Evolutionary conservation across 1,139 yeast species (phyloP).

Genomic region (Taphrina pruni): DNA sequence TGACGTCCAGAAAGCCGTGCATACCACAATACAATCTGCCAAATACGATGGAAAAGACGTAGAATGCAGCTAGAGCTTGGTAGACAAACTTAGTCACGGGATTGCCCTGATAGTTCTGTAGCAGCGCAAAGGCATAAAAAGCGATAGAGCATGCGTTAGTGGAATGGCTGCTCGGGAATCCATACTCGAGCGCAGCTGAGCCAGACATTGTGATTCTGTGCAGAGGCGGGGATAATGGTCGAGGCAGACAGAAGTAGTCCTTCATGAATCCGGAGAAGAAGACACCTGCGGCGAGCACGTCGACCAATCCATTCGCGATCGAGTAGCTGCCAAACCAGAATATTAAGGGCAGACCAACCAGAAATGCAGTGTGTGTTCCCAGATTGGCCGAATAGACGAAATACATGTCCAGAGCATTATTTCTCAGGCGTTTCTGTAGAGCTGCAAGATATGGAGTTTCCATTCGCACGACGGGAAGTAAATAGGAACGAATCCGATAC

Average conservation of each 20-base stretch:
- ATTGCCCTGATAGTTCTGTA: conserved; percentile 39
- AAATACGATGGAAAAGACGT: conserved; percentile 69
- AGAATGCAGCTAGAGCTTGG: conserved; percentile 52
- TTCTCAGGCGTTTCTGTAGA: conserved; percentile 57
- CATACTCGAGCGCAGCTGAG: conserved; percentile 89
- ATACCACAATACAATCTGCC: conserved; percentile 95
- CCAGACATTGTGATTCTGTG: conserved; percentile 87
- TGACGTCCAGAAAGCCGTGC: conserved; percentile 82
- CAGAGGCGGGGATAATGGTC: conserved; percentile 91
- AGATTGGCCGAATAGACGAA: conserved; percentile 89
- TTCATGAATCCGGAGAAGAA: conserved; percentile 77
- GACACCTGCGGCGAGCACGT: conserved; percentile 83
- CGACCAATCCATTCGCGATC: conserved; percentile 66
- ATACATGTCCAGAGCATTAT: conserved; percentile 63
- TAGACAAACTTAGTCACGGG: conserved; percentile 38
- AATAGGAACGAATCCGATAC: conserved; percentile 61
- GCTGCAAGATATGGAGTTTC: conserved; percentile 70
- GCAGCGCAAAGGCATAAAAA: conserved; percentile 48
- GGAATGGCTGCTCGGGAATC: conserved; percentile 91
- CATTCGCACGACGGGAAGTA: conserved; percentile 65
- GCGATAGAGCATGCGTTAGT: conserved; percentile 77
- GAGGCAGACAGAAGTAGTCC: conserved; percentile 85
- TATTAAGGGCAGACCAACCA: conserved; percentile 82
- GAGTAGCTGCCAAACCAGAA: conserved; percentile 77
- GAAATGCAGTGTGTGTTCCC: conserved; percentile 94